Conservation (phyloP, 805 yeast genomes). For the Cyberlindnera galapagoensis region DNA sequence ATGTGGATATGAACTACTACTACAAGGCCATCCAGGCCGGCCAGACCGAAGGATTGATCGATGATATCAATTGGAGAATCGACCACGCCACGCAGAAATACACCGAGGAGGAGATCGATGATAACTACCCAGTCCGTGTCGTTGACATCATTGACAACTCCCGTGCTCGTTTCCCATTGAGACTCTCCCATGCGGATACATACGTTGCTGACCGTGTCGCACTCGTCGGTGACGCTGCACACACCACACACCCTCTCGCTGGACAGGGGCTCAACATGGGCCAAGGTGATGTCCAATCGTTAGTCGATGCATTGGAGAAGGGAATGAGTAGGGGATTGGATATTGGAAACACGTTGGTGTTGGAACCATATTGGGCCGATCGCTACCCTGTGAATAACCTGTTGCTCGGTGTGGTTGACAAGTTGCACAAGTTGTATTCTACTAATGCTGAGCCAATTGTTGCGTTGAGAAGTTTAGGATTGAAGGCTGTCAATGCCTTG, state of each 20-base stretch:
- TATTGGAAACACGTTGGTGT: conserved; percentile 71
- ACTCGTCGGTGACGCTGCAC: conserved; percentile 97
- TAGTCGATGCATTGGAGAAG: conserved; percentile 60
- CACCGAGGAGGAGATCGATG: conserved; percentile 43
- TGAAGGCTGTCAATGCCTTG: conserved; percentile 58
- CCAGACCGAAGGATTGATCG: conserved; percentile 39
- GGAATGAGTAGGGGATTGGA: conserved; percentile 80
- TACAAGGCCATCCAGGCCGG: conserved; percentile 38
- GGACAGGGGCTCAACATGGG: conserved; percentile 99
- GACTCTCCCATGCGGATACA: conserved; percentile 83
- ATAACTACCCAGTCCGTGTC: conserved; percentile 61
- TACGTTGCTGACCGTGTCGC: conserved; percentile 84
- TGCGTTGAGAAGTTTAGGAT: conserved; percentile 66
- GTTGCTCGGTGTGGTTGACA: conserved; percentile 84
- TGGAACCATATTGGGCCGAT: conserved; percentile 84
- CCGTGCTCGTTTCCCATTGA: conserved; percentile 84
- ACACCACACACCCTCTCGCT: conserved; percentile 93
- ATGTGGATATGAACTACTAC: conserved; percentile 69
- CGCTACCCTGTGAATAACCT: conserved; percentile 76
- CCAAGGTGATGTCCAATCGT: conserved; percentile 77
- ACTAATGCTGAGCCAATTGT: conserved; percentile 72
- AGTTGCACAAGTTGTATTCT: conserved; percentile 80
- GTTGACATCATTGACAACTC: conserved; percentile 52
- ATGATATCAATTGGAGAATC: conserved; percentile 72
- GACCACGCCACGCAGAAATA: conserved; percentile 30